Conservation (phyloP, 805 yeast genomes). For the Metschnikowia hibisci region DNA sequence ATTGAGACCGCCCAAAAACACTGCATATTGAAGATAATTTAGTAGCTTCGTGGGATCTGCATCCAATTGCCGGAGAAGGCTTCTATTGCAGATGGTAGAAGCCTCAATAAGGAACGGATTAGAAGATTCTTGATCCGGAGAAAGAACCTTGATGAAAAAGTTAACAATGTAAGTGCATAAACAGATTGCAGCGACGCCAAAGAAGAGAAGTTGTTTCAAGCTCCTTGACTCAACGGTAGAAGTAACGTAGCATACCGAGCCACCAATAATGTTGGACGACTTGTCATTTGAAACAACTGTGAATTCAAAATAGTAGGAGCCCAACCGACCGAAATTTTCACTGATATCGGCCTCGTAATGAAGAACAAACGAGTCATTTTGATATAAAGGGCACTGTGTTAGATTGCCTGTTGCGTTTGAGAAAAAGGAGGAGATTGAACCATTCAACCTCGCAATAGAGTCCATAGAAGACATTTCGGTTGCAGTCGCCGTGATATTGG, state of each 20-base stretch:
- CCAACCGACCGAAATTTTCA: slow-evolving; percentile 39
- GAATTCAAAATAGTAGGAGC: slow-evolving; percentile 43
- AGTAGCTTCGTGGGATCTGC: slow-evolving; percentile 50
- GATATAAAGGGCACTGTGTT: slow-evolving; percentile 35
- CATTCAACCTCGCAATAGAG: slow-evolving; percentile 15
- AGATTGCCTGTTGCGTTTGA: slow-evolving; percentile 25
- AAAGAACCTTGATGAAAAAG: slow-evolving; percentile 37
- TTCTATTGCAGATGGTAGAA: slow-evolving; percentile 56
- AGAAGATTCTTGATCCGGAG: slow-evolving; percentile 58
- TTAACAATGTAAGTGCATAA: slow-evolving; percentile 41
- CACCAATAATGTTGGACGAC: slow-evolving; percentile 40
- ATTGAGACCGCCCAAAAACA: slow-evolving; percentile 52
- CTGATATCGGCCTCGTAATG: slow-evolving; percentile 38
- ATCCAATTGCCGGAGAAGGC: slow-evolving; percentile 51
- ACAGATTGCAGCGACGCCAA: slow-evolving; percentile 37
- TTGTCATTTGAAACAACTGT: slow-evolving; percentile 39
- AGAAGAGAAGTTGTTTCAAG: slow-evolving; percentile 33
- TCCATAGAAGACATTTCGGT: not conserved
- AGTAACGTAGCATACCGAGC: slow-evolving; percentile 46
- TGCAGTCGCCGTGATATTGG: not conserved
- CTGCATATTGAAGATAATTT: slow-evolving; percentile 55
- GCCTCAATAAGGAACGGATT: slow-evolving; percentile 50
- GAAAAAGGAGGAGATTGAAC: slow-evolving; percentile 20
- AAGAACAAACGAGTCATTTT: slow-evolving; percentile 33
- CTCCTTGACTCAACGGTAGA: slow-evolving; percentile 33